phyloP scores from a whole-genome alignment of 164 flowering plant genomes.

The Umbellularia californica region DNA sequence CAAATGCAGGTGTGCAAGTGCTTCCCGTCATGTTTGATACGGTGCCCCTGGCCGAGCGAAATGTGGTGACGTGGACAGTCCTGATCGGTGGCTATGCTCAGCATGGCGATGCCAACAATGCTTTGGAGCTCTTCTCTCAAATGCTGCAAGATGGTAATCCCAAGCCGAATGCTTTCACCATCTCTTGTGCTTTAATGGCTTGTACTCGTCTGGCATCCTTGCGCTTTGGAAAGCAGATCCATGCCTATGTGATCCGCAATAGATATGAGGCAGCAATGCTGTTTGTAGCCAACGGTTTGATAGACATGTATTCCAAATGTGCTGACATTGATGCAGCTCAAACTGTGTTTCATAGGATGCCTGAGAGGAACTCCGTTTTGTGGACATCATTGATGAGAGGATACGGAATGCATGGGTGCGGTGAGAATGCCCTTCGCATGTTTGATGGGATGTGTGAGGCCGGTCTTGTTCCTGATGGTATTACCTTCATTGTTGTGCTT shows the following conservation, averaged over 20 bases:
- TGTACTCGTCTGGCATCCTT: conserved; percentile 61
- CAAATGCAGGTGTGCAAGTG: conserved; percentile 40
- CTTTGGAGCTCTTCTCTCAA: conserved; percentile 46
- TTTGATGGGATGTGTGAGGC: conserved; percentile 51
- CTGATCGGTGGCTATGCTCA: conserved; percentile 85
- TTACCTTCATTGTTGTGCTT: conserved; percentile 65
- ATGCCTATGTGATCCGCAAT: conserved; percentile 55
- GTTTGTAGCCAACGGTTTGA: conserved; percentile 67
- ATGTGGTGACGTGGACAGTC: conserved; percentile 85
- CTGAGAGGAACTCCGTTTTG: conserved; percentile 51
- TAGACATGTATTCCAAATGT: conserved; percentile 80
- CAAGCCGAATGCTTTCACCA: conserved; percentile 65
- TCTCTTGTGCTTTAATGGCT: conserved; percentile 75
- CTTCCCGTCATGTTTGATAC: conserved; percentile 47
- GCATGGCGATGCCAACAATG: conserved; percentile 65
- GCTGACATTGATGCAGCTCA: conserved; percentile 62
- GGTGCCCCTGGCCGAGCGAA: conserved; percentile 26
- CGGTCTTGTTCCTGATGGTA: conserved; percentile 53
- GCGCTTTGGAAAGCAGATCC: conserved; percentile 58
- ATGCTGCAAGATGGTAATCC: conserved; percentile 36
- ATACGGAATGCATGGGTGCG: conserved; percentile 72
- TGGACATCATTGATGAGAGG: conserved; percentile 84
- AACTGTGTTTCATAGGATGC: conserved; percentile 53
- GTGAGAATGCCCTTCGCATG: conserved; percentile 55
- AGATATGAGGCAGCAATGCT: conserved; percentile 34